phyloP scores from a whole-genome alignment of 257 asterid species.

The Verbascum thapsus region DNA sequence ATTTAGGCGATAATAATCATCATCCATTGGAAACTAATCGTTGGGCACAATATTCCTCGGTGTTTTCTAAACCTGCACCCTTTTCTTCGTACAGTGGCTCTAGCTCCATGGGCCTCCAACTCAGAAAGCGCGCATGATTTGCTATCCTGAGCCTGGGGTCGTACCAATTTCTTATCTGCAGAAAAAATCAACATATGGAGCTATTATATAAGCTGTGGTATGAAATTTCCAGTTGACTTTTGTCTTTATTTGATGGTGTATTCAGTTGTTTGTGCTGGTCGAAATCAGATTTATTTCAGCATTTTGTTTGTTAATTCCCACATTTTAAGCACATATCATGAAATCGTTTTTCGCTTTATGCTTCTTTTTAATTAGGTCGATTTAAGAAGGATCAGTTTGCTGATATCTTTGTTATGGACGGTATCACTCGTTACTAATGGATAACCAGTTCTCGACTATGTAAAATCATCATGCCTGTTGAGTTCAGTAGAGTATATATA shows the following conservation, averaged over 20 bases:
- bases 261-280: background rate
- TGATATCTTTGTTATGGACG: background rate
- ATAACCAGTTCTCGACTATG: too few relatives aligned
- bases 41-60: slow-evolving; percentile 33
- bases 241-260: slow-evolving; percentile 18
- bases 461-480: too few relatives aligned
- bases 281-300: background rate
- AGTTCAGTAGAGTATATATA: too few relatives aligned
- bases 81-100: slow-evolving; percentile 28
- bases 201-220: background rate
- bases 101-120: slow-evolving; percentile 34
- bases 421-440: too few relatives aligned
- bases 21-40: slow-evolving; percentile 37
- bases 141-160: slow-evolving; percentile 37
- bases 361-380: too few relatives aligned
- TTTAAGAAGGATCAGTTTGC: background rate
- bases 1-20: slow-evolving; percentile 29
- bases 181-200: slow-evolving; percentile 15
- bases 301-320: background rate
- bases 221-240: background rate
- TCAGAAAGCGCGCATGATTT: slow-evolving; percentile 31
- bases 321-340: background rate
- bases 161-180: slow-evolving; percentile 32
- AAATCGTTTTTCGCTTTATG: background rate
- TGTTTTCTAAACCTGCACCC: slow-evolving; percentile 32